These are phyloP conservation scores for Stemphylium beticola DNA, from an alignment of 2,329 filamentous ascomycete species.

Conservation along the genomic window DNA sequence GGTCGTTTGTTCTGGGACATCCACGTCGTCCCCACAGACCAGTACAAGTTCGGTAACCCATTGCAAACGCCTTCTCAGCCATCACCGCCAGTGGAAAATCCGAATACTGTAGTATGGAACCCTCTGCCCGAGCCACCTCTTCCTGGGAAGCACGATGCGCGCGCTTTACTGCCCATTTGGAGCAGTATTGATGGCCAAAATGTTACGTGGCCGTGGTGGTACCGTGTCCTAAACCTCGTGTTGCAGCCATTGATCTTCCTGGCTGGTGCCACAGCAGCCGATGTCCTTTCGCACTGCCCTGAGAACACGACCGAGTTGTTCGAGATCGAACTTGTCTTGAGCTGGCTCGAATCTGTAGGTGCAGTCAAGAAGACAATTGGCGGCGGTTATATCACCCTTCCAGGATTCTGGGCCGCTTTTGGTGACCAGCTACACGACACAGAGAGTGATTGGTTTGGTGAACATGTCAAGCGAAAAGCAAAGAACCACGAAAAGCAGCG, in stretches of 20 bases:
- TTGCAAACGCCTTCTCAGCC: slow-evolving; percentile 54
- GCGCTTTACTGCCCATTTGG: slow-evolving; percentile 71
- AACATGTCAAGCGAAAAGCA: slow-evolving; percentile 36
- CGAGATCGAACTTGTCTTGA: slow-evolving; percentile 41
- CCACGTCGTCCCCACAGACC: slow-evolving; percentile 62
- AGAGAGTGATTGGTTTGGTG: slow-evolving; percentile 40
- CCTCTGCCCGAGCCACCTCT: slow-evolving; percentile 36
- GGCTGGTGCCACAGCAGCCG: slow-evolving; percentile 61
- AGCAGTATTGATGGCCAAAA: slow-evolving; percentile 69
- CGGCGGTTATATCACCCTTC: slow-evolving; percentile 29
- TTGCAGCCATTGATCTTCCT: slow-evolving; percentile 68
- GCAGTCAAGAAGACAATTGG: slow-evolving; percentile 28
- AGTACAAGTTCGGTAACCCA: slow-evolving; percentile 64
- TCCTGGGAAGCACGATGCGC: slow-evolving; percentile 35
- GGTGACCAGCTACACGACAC: slow-evolving; percentile 37
- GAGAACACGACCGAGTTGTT: slow-evolving; percentile 38
- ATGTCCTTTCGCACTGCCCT: slow-evolving; percentile 55
- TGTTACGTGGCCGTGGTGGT: slow-evolving; percentile 66
- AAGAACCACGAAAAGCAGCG: slow-evolving; percentile 27
- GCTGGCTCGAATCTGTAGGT: slow-evolving; percentile 36
- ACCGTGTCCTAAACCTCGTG: slow-evolving; percentile 66
- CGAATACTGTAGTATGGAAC: slow-evolving; percentile 20
- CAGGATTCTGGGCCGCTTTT: slow-evolving; percentile 42
- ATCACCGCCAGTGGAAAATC: slow-evolving; percentile 15
- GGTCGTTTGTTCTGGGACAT: slow-evolving; percentile 69